Base-by-base conservation (phyloP, 2,329 filamentous ascomycete species). In the Pseudogymnoascus sp. region DNA sequence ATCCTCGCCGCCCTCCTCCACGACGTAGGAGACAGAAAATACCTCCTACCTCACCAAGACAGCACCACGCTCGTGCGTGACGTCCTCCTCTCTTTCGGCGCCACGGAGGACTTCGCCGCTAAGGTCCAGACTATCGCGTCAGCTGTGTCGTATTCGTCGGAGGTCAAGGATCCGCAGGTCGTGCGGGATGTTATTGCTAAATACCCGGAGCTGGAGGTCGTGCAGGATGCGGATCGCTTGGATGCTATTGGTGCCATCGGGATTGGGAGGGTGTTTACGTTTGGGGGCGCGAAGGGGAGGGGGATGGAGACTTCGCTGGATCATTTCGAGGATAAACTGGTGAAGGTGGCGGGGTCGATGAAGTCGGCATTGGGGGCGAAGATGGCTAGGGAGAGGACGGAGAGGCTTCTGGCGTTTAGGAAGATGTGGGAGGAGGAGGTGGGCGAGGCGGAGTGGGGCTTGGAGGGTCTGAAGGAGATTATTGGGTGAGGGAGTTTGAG, bases 171-270 rank as follows among this genome's bases (percentile, higher is more conserved):
- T 70, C 87, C 88, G 0, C 76, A 75, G 5, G 75, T 77, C 11
- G 86, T 91, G 7, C 75, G 75, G n/a, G 75, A 77, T 1, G 78
- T 93, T n/a, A 78, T 96, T n/a, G 73, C 72, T 5, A 71, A 76
- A 31, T 79, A 89, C 73, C 90, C 90, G 1, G 91, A 95, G 74
- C 78, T 95, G 36, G 92, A 85, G 0, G 84, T 96, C 59, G 91
- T 97, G 34, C 93, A 97, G 76, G 93, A 97, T 75, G 93, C 93
- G 3, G 93, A 97, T 77, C 82, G 93, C 5, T 79, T 97, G n/a
- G 93, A 97, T 76, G 90, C 92, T 3, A 87, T 97, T 60, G 93
- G 93, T 0, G 91, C 90, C 0, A 84, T 97, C 31, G 93, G 93
- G 0, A 87, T 96, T 63, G 93, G 85, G 1, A 80, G 93, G 46